Evolutionary conservation across 202 grass and related monocot species (phyloP).

Genomic region (Schoenoplectus tabernaemontani): DNA sequence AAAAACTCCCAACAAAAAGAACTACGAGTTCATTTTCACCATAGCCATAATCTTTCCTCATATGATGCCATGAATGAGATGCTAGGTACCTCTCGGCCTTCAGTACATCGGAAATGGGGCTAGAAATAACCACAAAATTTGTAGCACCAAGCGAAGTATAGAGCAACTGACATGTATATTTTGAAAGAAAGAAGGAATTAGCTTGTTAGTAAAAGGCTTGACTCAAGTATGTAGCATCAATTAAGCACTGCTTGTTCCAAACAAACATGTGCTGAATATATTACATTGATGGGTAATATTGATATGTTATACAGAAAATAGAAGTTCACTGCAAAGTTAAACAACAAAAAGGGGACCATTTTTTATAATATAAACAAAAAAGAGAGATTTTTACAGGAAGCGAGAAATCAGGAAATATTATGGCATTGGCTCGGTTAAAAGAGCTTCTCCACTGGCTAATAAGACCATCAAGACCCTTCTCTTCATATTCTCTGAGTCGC

Average conservation of each 20-base stretch:
- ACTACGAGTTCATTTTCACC: constrained; percentile 54
- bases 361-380: constrained; percentile 19
- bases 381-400: constrained; percentile 57
- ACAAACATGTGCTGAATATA: background rate
- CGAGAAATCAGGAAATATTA: constrained; percentile 85
- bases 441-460: constrained; percentile 74
- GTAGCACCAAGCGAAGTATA: constrained; percentile 60
- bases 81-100: constrained; percentile 40
- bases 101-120: constrained; percentile 59
- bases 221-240: background rate
- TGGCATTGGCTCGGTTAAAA: constrained; percentile 65
- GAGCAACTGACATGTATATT: constrained; percentile 48
- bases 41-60: constrained; percentile 54
- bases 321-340: background rate
- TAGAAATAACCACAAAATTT: constrained; percentile 92
- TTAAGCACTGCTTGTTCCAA: background rate
- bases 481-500: constrained; percentile 38
- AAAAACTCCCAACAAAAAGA: constrained; percentile 71
- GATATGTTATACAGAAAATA: background rate
- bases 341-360: too few relatives aligned
- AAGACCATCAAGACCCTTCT: constrained; percentile 38
- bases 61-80: constrained; percentile 40
- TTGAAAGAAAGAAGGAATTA: background rate
- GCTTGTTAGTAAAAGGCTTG: background rate
- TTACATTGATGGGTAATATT: background rate